Conservation (phyloP, 805 yeast species). For the Saturnispora gosingensis region DNA sequence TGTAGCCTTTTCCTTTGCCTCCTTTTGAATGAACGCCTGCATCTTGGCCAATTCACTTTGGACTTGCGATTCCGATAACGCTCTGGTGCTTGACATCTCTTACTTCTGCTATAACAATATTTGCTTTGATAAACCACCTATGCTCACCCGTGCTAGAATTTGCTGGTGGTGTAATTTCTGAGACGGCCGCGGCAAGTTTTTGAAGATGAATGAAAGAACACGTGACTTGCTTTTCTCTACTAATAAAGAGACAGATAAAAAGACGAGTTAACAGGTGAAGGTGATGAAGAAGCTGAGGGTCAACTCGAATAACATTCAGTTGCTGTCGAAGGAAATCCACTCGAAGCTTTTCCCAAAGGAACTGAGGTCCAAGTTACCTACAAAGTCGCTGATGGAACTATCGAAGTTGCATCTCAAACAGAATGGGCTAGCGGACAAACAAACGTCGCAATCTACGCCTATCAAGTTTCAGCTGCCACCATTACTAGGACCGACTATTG, state of each 20-base stretch:
- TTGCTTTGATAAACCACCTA: background rate
- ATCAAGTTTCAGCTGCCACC: constrained; percentile 55
- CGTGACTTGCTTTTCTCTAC: background rate
- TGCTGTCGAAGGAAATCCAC: constrained; percentile 48
- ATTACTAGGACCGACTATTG: constrained; percentile 63
- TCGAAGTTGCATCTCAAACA: constrained; percentile 41
- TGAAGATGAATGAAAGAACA: background rate
- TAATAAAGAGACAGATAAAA: background rate
- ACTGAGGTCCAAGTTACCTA: constrained; percentile 16
- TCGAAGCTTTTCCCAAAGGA: constrained; percentile 40
- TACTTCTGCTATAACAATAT: background rate
- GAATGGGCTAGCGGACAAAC: constrained; percentile 68
- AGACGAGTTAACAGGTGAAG: background rate
- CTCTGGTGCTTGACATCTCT: constrained; percentile 27
- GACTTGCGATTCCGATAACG: constrained; percentile 52
- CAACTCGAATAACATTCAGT: constrained; percentile 77
- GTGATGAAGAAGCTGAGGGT: constrained; percentile 17
- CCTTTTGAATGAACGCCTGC: constrained; percentile 98
- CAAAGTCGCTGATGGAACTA: constrained; percentile 33
- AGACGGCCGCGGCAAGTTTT: background rate
- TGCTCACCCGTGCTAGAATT: background rate
- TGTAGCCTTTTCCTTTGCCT: constrained; percentile 97
- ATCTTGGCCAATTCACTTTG: constrained; percentile 92
- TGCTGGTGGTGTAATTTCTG: background rate
- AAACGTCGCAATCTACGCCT: constrained; percentile 53